phyloP scores from a whole-genome alignment of 106 monocot genomes.

The Allium fistulosum region DNA sequence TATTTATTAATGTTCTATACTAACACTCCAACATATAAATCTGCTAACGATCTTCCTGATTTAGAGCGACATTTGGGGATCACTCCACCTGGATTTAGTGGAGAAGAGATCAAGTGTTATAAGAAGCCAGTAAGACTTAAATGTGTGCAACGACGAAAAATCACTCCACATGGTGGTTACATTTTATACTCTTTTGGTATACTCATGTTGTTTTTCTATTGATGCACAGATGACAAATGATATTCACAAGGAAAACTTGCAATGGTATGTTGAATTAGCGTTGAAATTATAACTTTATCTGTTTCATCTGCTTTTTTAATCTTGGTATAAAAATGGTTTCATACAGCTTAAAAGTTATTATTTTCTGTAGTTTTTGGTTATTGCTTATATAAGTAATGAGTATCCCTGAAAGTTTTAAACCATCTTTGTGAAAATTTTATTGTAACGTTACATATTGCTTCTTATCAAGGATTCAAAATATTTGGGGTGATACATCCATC shows the following conservation, averaged over 20 bases:
- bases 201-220: no score
- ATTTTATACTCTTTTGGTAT: no score
- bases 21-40: neutral
- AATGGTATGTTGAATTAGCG: no score
- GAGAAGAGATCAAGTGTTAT: constrained; percentile 89
- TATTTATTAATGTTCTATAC: no score
- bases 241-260: constrained; percentile 95
- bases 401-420: no score
- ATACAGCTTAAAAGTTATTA: neutral
- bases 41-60: neutral
- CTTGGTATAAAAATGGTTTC: neutral
- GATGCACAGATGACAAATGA: constrained; percentile 59
- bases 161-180: neutral
- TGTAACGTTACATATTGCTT: no score
- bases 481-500: no score
- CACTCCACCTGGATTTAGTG: constrained; percentile 76
- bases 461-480: no score
- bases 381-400: neutral
- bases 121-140: constrained; percentile 70
- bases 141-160: neutral
- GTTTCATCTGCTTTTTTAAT: neutral
- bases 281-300: no score
- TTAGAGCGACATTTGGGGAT: no score
- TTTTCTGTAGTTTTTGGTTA: neutral
- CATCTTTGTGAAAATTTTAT: no score